These are phyloP conservation scores for Cnidoscolus chayamansa DNA, from an alignment of 441 rosid genomes.

Conservation along the genomic window DNA sequence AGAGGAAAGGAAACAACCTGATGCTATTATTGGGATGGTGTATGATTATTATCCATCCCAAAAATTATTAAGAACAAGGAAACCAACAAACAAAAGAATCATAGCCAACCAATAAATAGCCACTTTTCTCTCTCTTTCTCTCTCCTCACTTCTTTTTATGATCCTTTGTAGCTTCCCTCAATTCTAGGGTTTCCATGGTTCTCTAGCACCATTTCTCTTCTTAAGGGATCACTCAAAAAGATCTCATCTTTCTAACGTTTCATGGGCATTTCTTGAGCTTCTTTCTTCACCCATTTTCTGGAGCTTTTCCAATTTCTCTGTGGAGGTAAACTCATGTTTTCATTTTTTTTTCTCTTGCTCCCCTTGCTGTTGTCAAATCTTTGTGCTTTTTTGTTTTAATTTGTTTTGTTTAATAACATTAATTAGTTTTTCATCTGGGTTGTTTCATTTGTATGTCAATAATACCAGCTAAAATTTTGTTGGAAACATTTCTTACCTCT, in stretches of 20 bases:
- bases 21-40: not conserved
- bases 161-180: slow-evolving; percentile 21
- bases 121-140: slow-evolving; percentile 18
- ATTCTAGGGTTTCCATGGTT: slow-evolving; percentile 36
- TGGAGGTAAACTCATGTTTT: slow-evolving; percentile 38
- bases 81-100: slow-evolving; percentile 10
- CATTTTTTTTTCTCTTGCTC: not conserved
- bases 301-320: slow-evolving; percentile 22
- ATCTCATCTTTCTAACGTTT: slow-evolving; percentile 17
- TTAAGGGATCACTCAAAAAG: not conserved
- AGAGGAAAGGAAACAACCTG: not conserved
- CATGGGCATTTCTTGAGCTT: slow-evolving; percentile 26
- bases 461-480: slow-evolving; percentile 5
- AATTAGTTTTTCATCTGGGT: slow-evolving; percentile 25
- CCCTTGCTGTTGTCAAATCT: not conserved
- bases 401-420: slow-evolving; percentile 9
- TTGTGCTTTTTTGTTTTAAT: not conserved
- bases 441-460: slow-evolving; percentile 7
- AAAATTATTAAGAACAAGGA: not conserved
- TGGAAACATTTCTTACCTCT: not conserved
- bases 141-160: not conserved
- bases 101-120: slow-evolving; percentile 22
- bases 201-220: slow-evolving; percentile 22
- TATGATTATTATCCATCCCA: not conserved
- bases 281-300: slow-evolving; percentile 32